A percentile compares a stretch with the other conserved stretches of the same genome.
These are phyloP conservation scores for Phytophthora parvispora DNA, from an alignment of 352 stramenopile genomes.

Conservation along the genomic window DNA sequence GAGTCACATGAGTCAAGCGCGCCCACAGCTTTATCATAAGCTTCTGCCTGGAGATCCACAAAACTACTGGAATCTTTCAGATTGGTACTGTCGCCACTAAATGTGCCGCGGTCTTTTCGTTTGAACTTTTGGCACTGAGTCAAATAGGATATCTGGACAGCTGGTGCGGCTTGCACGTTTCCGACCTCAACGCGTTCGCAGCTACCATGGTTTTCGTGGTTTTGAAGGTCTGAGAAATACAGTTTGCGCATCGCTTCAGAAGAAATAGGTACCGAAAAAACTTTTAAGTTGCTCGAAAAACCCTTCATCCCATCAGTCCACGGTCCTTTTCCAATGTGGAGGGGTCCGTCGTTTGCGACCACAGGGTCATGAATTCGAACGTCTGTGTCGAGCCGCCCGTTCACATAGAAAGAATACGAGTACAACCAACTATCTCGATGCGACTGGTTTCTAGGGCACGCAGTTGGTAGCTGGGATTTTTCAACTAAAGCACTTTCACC, in stretches of 20 bases:
- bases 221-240: slow-evolving; percentile 35
- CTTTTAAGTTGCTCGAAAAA: slow-evolving; percentile 67
- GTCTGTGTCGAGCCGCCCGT: slow-evolving; percentile 64
- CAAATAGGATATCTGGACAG: slow-evolving; percentile 55
- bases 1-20: slow-evolving; percentile 25
- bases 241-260: slow-evolving; percentile 32
- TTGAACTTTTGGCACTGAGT: slow-evolving; percentile 30
- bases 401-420: slow-evolving; percentile 64
- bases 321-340: slow-evolving; percentile 76
- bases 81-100: not conserved
- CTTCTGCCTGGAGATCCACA: slow-evolving; percentile 2
- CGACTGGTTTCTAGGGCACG: slow-evolving; percentile 11
- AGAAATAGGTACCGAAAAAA: slow-evolving; percentile 48
- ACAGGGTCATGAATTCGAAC: slow-evolving; percentile 56
- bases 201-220: slow-evolving; percentile 33
- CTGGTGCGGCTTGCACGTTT: not conserved
- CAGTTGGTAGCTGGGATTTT: not conserved
- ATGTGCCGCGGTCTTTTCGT: not conserved
- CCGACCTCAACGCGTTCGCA: not conserved
- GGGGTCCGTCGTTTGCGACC: slow-evolving; percentile 57
- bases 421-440: slow-evolving; percentile 44
- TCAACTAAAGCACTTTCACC: not conserved
- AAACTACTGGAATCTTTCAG: slow-evolving; percentile 7
- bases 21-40: slow-evolving; percentile 19
- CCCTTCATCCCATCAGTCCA: slow-evolving; percentile 75